phyloP scores from a whole-genome alignment of 768 basidiomycete species.

The Leccinum rimulosum region DNA sequence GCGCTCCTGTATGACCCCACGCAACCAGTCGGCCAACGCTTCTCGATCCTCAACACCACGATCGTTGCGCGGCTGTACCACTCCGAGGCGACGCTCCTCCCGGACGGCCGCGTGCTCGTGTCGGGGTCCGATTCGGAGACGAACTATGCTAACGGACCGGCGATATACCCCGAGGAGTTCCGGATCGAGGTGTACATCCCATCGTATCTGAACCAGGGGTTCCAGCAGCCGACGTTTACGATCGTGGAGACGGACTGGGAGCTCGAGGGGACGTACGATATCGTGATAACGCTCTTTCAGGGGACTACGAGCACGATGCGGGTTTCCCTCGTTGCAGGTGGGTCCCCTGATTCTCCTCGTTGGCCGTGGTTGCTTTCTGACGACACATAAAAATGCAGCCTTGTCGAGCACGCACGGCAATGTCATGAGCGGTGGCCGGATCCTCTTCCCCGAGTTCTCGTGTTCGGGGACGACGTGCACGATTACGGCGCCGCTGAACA shows the following conservation, averaged over 20 bases:
- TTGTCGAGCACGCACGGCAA: conserved; percentile 79
- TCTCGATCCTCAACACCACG: conserved; percentile 65
- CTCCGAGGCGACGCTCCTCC: conserved; percentile 71
- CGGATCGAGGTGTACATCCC: conserved; percentile 82
- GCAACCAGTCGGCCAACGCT: conserved; percentile 53
- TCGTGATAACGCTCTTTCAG: conserved; percentile 43
- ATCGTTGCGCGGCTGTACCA: conserved; percentile 77
- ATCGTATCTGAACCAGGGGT: conserved; percentile 71
- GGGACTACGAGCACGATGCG: conserved; percentile 47
- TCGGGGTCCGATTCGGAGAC: conserved; percentile 77
- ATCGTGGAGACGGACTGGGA: conserved; percentile 56
- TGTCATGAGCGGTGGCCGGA: conserved; percentile 63
- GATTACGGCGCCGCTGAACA: conserved; percentile 74
- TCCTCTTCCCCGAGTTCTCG: conserved; percentile 70
- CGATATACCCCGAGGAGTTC: conserved; percentile 68
- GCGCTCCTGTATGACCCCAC: conserved; percentile 65
- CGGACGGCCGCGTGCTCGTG: conserved; percentile 71
- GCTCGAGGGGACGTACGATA: conserved; percentile 51
- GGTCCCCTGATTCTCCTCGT: conserved; percentile 10
- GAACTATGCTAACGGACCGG: conserved; percentile 32
- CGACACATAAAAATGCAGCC: conserved; percentile 35
- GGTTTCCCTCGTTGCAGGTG: conserved; percentile 65
- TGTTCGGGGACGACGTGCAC: conserved; percentile 73
- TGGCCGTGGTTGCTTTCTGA: too few relatives aligned
- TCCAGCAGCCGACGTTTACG: conserved; percentile 59